A percentile compares a stretch with the other conserved stretches of the same genome.
Conservation (phyloP, 345 rosid genomes). For the Bruguiera parviflora region DNA sequence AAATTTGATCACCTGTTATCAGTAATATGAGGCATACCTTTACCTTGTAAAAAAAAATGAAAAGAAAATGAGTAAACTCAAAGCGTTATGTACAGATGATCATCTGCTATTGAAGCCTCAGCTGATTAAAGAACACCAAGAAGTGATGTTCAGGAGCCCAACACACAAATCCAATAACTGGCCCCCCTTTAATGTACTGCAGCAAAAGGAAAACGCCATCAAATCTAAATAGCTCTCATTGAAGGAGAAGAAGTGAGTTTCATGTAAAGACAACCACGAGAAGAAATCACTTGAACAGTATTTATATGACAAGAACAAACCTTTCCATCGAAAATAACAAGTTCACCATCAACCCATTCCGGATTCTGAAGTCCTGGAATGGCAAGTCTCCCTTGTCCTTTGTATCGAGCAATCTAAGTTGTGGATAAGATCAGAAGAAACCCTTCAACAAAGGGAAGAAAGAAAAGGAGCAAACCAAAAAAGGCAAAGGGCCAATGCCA, state of each 20-base stretch:
- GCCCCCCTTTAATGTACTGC: slow-evolving; percentile 92
- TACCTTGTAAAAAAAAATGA: slow-evolving; percentile 25
- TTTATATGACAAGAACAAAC: slow-evolving; percentile 24
- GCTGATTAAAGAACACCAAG: slow-evolving; percentile 85
- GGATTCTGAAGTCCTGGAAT: slow-evolving; percentile 85
- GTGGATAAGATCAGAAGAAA: slow-evolving; percentile 12
- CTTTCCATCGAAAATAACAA: slow-evolving; percentile 95
- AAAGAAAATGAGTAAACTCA: slow-evolving; percentile 20
- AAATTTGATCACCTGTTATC: background rate
- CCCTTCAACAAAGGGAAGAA: slow-evolving; percentile 7
- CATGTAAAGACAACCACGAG: background rate
- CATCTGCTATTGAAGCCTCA: slow-evolving; percentile 63
- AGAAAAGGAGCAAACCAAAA: background rate
- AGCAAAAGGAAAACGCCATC: slow-evolving; percentile 10
- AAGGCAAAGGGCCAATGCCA: background rate
- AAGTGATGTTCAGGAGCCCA: slow-evolving; percentile 98
- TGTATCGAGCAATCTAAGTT: slow-evolving; percentile 79
- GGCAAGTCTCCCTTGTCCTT: slow-evolving; percentile 94
- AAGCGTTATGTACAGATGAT: slow-evolving; percentile 26
- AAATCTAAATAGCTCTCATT: slow-evolving; percentile 12
- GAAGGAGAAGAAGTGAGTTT: background rate
- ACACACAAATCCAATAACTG: slow-evolving; percentile 87
- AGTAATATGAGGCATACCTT: slow-evolving; percentile 27
- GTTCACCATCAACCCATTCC: slow-evolving; percentile 98
- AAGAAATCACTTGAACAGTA: background rate